Evolutionary conservation across 75 land plant genomes (phyloP), one percentile per base, ranked within the genome.

Genomic region (Pinus taeda): DNA sequence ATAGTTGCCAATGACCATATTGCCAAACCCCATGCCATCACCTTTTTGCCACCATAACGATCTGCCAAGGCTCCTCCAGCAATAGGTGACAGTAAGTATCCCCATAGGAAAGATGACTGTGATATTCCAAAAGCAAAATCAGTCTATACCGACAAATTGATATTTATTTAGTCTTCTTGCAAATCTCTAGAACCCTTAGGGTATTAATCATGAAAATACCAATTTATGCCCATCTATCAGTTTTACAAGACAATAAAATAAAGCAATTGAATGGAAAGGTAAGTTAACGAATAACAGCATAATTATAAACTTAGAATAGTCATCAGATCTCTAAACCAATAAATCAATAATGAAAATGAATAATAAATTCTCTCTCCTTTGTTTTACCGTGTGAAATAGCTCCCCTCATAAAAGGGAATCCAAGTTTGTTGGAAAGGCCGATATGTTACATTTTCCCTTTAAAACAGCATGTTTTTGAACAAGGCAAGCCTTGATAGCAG

Each of bases 21-120:
- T 57, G 85, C 91, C 55, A 85, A 93, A 0, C 97, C 99, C 77
- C 90, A 92, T 15, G 92, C 99, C 86, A 96, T 81, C 22, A 96
- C 92, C 57, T 64, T 77, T 74, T 96, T 96, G 26, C 99, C 99
- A 39, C 99, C 99, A 78, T 91, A 92, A 60, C 79, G 84, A 74
- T 96, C 99, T 29, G 91, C 95, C 71, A 96, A 76, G 15, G 88
- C 93, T 76, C 99, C 99, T 67, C 95, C 99, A 37, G 89, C 78
- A 22, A 96, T 83, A 12, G 98, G 93, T 0, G 99, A 96, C 30
- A 94, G 75, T 70, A 94, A 67, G 79, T 96, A 96, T 20, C 99
- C 99, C 99, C 97, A 96, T 55, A 96, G 79, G 83, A 96, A 96
- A 3, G 99, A 96, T 57, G 99, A 96, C 99, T 96, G 85, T 80